Percentiles rank a stretch among this genome's conserved stretches.
phyloP scores from a whole-genome alignment of 345 rosid species.

The Excoecaria agallocha region DNA sequence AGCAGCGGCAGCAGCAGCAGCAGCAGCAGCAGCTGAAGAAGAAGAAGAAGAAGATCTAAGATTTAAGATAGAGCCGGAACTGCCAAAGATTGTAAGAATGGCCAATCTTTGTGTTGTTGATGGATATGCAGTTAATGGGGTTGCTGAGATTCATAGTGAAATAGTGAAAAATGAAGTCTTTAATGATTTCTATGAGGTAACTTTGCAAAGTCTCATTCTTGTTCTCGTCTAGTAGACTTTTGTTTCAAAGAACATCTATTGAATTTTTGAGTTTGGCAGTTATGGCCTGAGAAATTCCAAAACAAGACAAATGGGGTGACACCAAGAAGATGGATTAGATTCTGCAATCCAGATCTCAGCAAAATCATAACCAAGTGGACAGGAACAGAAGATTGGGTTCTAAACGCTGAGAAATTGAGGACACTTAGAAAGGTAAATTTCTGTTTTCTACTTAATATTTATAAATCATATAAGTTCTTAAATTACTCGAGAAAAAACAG shows the following conservation, averaged over 20 bases:
- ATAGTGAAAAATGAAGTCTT: constrained; percentile 70
- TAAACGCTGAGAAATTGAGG: constrained; percentile 36
- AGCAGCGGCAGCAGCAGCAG: too few species aligned
- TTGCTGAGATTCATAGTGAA: constrained; percentile 76
- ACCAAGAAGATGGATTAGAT: constrained; percentile 54
- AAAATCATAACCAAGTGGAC: constrained; percentile 48
- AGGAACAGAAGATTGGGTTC: constrained; percentile 46
- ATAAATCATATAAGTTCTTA: background rate
- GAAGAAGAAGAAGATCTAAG: constrained; percentile 21
- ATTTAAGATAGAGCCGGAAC: constrained; percentile 34
- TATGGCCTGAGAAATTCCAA: constrained; percentile 57
- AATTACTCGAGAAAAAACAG: too few species aligned
- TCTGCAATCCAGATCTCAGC: constrained; percentile 48
- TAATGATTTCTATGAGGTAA: constrained; percentile 60
- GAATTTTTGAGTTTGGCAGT: constrained; percentile 22
- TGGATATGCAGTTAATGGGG: constrained; percentile 77
- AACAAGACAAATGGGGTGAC: constrained; percentile 61
- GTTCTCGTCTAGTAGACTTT: background rate
- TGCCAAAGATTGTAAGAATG: constrained; percentile 43
- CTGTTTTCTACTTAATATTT: background rate
- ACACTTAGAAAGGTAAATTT: constrained; percentile 32
- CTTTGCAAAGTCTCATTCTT: background rate
- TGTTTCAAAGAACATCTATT: background rate
- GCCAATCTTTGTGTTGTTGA: constrained; percentile 62
- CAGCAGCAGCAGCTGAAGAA: constrained; percentile 25